These are phyloP conservation scores for Auriscalpium orientale DNA, from an alignment of 768 basidiomycete species.

Conservation along the genomic window DNA sequence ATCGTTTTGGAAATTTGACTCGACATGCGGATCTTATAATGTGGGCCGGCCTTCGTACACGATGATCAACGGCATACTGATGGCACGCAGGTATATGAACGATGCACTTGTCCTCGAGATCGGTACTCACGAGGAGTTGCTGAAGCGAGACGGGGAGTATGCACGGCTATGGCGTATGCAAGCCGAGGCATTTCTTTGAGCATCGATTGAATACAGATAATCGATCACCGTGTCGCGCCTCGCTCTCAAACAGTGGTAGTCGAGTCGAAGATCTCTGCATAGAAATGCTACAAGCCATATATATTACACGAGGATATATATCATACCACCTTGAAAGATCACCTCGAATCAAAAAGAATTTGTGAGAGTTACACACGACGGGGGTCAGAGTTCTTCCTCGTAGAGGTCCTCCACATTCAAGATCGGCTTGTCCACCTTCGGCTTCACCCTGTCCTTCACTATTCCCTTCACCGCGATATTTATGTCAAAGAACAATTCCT, in stretches of 20 bases:
- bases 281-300: no score
- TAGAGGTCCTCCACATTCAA: not conserved
- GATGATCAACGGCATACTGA: no score
- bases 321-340: no score
- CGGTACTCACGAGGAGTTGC: constrained; percentile 57
- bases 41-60: constrained; percentile 25
- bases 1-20: constrained; percentile 62
- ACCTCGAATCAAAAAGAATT: no score
- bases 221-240: no score
- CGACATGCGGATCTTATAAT: constrained; percentile 64
- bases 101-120: constrained; percentile 51
- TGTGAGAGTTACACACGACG: no score
- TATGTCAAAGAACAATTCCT: not conserved
- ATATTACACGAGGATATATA: no score
- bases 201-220: no score
- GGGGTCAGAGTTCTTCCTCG: no score
- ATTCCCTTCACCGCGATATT: not conserved
- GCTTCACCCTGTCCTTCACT: not conserved
- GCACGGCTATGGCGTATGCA: constrained; percentile 69
- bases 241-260: no score
- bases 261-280: no score
- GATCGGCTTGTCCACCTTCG: not conserved
- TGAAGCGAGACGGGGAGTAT: constrained; percentile 55
- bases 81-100: constrained; percentile 55
- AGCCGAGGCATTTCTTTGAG: constrained; percentile 49